Evolutionary conservation across 345 rosid species (phyloP).

Genomic region (Melaleuca alternifolia): DNA sequence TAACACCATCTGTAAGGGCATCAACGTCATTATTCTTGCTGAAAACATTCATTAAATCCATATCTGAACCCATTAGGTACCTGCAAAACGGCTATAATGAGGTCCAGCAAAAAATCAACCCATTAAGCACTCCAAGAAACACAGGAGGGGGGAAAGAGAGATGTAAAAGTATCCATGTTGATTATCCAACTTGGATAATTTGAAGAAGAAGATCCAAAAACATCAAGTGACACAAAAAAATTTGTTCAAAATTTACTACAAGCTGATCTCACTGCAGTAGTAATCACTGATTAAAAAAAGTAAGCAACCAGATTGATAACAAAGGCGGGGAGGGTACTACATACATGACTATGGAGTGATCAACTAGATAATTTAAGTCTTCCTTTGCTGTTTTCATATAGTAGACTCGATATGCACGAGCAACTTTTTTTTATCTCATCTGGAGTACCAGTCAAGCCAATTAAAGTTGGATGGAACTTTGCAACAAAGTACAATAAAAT

Average conservation of each 20-base stretch:
- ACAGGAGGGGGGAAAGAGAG: neutral
- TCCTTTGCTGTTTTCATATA: no score
- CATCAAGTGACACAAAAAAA: neutral
- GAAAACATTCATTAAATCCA: constrained; percentile 80
- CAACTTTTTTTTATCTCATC: no score
- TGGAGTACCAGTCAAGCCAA: no score
- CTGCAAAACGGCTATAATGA: constrained; percentile 19
- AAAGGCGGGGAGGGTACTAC: no score
- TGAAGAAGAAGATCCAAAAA: neutral
- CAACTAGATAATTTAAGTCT: no score
- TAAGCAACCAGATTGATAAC: no score
- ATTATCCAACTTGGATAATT: neutral
- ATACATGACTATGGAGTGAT: no score
- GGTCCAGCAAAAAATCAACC: neutral
- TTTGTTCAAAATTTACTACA: neutral
- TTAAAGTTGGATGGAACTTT: constrained; percentile 98
- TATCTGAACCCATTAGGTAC: constrained; percentile 84
- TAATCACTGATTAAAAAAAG: neutral
- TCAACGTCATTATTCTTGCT: constrained; percentile 86
- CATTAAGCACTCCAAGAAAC: neutral
- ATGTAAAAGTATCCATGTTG: neutral
- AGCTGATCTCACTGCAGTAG: neutral
- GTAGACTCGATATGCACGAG: no score
- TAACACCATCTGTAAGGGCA: constrained; percentile 60
- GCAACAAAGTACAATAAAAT: neutral